Conservation (phyloP, 495 filamentous ascomycete genomes). For the Aspergillus diversus region DNA sequence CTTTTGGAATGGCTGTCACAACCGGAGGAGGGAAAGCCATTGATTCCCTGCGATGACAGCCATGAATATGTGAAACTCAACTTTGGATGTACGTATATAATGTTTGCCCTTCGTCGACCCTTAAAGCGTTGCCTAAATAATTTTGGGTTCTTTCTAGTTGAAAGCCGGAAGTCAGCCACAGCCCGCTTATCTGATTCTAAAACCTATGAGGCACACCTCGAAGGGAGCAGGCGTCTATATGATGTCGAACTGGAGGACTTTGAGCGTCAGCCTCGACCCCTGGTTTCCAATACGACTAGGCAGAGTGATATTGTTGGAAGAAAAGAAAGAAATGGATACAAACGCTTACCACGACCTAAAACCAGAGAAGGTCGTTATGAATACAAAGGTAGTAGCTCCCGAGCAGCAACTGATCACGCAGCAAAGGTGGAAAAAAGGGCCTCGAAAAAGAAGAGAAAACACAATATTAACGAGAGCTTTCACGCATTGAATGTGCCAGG, state of each 20-base stretch:
- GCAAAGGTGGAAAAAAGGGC: slow-evolving; percentile 42
- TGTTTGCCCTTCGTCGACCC: neutral
- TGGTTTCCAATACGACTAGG: neutral
- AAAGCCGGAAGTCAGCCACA: too few species aligned
- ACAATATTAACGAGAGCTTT: slow-evolving; percentile 63
- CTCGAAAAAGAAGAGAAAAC: slow-evolving; percentile 41
- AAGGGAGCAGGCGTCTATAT: neutral
- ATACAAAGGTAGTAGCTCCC: slow-evolving; percentile 34
- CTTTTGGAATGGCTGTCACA: slow-evolving; percentile 13
- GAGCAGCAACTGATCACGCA: slow-evolving; percentile 26
- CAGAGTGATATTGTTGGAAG: neutral
- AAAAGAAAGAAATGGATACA: slow-evolving; percentile 42
- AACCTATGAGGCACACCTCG: too few species aligned
- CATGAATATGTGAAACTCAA: neutral
- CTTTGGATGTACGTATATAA: slow-evolving; percentile 4
- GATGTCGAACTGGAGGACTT: slow-evolving; percentile 1
- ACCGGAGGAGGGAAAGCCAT: slow-evolving; percentile 5
- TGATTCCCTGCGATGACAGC: neutral
- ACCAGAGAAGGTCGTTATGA: slow-evolving; percentile 60
- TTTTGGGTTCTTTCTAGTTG: too few species aligned
- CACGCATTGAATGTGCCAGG: slow-evolving; percentile 64
- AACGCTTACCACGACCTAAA: slow-evolving; percentile 63
- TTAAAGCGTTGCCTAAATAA: too few species aligned
- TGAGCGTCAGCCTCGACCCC: neutral
- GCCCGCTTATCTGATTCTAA: too few species aligned